Conservation (phyloP, 768 basidiomycete genomes). For the Mycena floridula region DNA sequence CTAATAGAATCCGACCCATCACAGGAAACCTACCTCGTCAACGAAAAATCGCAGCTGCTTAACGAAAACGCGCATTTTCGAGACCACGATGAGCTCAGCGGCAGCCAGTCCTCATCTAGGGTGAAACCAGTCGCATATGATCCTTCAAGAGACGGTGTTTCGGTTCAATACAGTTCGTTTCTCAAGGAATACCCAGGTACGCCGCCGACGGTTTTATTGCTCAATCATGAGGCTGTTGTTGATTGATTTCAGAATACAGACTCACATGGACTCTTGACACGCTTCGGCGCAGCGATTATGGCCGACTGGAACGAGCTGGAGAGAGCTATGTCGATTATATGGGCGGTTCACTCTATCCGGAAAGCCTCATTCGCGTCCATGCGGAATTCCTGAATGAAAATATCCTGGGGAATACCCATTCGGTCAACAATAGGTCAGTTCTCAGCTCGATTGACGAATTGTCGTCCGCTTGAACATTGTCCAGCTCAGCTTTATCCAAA, state of each 20-base stretch:
- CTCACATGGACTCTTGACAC: conserved; percentile 68
- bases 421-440: conserved; percentile 69
- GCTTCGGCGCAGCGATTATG: conserved; percentile 57
- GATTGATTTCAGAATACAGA: conserved; percentile 49
- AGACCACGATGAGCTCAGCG: conserved; percentile 3
- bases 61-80: neutral
- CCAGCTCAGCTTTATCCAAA: conserved; percentile 66
- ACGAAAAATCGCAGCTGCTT: conserved; percentile 14
- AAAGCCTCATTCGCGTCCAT: conserved; percentile 67
- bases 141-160: conserved; percentile 18
- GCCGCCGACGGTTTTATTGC: conserved; percentile 1
- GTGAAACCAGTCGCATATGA: conserved; percentile 18
- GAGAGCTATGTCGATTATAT: conserved; percentile 86
- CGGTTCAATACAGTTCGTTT: conserved; percentile 46
- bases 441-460: conserved; percentile 2
- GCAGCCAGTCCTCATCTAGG: conserved; percentile 4
- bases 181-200: conserved; percentile 21
- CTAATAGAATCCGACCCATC: conserved; percentile 28
- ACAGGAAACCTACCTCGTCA: conserved; percentile 32
- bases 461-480: conserved; percentile 6
- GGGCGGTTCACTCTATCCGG: conserved; percentile 78
- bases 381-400: conserved; percentile 58
- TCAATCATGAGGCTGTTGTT: conserved; percentile 2
- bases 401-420: conserved; percentile 82
- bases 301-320: conserved; percentile 49